A percentile compares a stretch with the other conserved stretches of the same genome.
phyloP scores from a whole-genome alignment of 108 stramenopile genomes.

The Nitzschia palea region DNA sequence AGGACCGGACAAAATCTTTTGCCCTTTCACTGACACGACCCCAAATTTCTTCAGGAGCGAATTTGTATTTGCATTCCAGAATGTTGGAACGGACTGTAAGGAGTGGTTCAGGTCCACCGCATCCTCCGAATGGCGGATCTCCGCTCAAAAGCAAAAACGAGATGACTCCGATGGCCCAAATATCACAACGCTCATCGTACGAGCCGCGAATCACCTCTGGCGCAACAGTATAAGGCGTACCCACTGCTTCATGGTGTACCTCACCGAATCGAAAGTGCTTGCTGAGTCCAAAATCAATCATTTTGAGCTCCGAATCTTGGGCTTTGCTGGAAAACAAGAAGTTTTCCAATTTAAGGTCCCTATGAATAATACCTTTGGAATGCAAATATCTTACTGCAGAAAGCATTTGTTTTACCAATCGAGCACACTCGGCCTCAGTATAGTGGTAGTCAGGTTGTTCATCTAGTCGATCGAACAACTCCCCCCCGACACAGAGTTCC shows the following conservation, averaged over 20 bases:
- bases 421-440: slow-evolving; percentile 85
- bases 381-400: slow-evolving; percentile 86
- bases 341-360: slow-evolving; percentile 90
- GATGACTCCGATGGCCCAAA: slow-evolving; percentile 85
- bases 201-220: slow-evolving; percentile 76
- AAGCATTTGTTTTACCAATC: slow-evolving; percentile 86
- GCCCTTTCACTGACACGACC: slow-evolving; percentile 65
- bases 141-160: slow-evolving; percentile 76
- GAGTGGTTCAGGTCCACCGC: slow-evolving; percentile 75
- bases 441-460: slow-evolving; percentile 71
- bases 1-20: slow-evolving; percentile 75
- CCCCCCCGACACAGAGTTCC: slow-evolving; percentile 91
- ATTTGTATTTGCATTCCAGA: slow-evolving; percentile 51
- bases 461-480: slow-evolving; percentile 91
- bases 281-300: slow-evolving; percentile 90
- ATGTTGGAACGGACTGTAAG: slow-evolving; percentile 74
- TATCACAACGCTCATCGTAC: slow-evolving; percentile 81
- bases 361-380: slow-evolving; percentile 83
- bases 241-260: slow-evolving; percentile 80
- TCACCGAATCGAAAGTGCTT: slow-evolving; percentile 89
- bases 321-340: slow-evolving; percentile 76
- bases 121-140: slow-evolving; percentile 82
- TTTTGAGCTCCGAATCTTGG: slow-evolving; percentile 74
- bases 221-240: slow-evolving; percentile 82
- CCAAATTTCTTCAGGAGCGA: slow-evolving; percentile 73